Base-by-base conservation (phyloP, 2,329 filamentous ascomycete species). In the Beauveria asiatica region DNA sequence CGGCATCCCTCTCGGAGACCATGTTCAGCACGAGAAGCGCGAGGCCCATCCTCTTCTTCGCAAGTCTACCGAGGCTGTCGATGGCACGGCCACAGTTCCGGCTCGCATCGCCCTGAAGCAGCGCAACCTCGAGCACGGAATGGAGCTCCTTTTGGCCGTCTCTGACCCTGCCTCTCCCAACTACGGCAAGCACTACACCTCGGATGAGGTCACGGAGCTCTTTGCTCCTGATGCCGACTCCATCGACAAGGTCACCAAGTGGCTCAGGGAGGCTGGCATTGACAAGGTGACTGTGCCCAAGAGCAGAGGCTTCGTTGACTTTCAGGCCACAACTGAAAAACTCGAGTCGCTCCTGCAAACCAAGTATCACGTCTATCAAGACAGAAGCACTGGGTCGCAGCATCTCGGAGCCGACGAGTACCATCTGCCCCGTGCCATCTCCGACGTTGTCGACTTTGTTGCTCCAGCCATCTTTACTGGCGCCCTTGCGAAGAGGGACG, bases 181-280 rank as follows among this genome's bases (percentile, higher is more conserved):
- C 19, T 60, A 54, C 42, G 57, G 57, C 50, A 27, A 60, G 27
- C 50, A 60, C 42, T 60, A 60, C 60, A 62, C 48, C 16, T 25
- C 49, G 5, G 50, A 60, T 1, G 50, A 60, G 42, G 48, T 48
- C 6, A 25, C 37, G 1, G n/a, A 44, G 10, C 39, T 60, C 9
- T 60, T 60, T 25, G 39, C 57, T 3, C 57, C 57, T 5, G 57
- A 63, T 9, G 61, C 69, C 11, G 77, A 80, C 42, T 71, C 79
- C 3, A 74, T 83, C 4, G 71, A 77, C 19, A 70, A 76, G 2
- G 79, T 84, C 27, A 75, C 75, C 64, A 66, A 73, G 8, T 86
- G 83, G 83, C 74, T 85, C 10, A 68, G 72, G n/a, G 67, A 69
- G 9, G 74, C 78, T 45, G 83, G 83, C 3, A 81, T 86, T 57